These are phyloP conservation scores for Aphanomyces astaci DNA, from an alignment of 352 stramenopile genomes.

Conservation along the genomic window DNA sequence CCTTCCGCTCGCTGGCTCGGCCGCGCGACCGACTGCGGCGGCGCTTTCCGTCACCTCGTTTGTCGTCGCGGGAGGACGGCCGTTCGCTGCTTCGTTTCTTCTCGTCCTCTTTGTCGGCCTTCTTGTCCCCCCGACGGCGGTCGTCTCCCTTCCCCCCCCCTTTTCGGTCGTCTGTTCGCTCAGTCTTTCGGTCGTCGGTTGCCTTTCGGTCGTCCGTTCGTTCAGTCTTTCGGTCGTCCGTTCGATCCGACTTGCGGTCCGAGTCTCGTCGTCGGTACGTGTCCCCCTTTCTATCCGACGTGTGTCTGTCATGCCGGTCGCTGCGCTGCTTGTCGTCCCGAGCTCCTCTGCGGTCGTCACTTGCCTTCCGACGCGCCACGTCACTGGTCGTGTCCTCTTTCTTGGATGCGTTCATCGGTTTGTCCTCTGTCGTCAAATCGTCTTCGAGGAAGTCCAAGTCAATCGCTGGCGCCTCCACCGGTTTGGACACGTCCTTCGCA, in stretches of 20 bases:
- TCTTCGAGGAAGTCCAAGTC: conserved; percentile 74
- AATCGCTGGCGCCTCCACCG: conserved; percentile 66
- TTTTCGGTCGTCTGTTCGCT: conserved; percentile 22
- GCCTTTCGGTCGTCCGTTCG: conserved; percentile 19
- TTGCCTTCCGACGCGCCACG: conserved; percentile 25
- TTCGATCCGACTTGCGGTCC: not conserved
- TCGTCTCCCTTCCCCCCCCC: not conserved
- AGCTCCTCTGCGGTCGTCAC: conserved; percentile 29
- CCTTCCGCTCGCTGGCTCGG: conserved; percentile 26
- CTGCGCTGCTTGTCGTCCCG: conserved; percentile 28
- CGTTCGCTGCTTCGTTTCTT: conserved; percentile 32
- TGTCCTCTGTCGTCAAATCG: conserved; percentile 9
- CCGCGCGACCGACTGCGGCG: conserved; percentile 31
- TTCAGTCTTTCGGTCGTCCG: not conserved
- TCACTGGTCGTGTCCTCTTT: conserved; percentile 14
- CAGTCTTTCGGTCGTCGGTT: too few species aligned
- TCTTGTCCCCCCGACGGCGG: conserved; percentile 25
- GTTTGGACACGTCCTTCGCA: conserved; percentile 3
- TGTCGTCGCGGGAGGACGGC: conserved; percentile 27
- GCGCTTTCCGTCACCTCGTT: conserved; percentile 1
- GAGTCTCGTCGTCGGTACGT: conserved; percentile 21
- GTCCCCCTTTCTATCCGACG: not conserved
- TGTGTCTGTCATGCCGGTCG: conserved; percentile 21
- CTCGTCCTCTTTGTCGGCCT: conserved; percentile 25
- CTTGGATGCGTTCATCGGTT: conserved; percentile 1